Evolutionary conservation across 768 basidiomycete genomes (phyloP).

Genomic region (Termitomyces sp.): DNA sequence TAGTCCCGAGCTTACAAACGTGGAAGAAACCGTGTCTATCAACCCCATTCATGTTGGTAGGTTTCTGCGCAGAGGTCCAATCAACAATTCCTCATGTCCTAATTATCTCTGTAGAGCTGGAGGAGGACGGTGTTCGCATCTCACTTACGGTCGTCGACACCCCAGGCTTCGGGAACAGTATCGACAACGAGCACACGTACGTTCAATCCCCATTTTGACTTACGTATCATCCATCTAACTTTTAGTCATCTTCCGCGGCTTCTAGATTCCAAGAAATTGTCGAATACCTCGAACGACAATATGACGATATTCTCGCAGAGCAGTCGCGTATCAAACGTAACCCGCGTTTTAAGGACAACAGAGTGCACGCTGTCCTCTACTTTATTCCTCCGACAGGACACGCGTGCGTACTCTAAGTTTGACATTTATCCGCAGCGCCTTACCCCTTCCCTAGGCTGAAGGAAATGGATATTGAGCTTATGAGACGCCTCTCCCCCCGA

Average conservation of each 20-base stretch:
- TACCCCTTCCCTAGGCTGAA: constrained; percentile 48
- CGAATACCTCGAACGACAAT: constrained; percentile 85
- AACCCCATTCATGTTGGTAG: constrained; percentile 78
- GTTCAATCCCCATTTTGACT: constrained; percentile 22
- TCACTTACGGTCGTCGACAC: constrained; percentile 90
- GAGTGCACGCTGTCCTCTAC: constrained; percentile 84
- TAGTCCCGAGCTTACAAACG: constrained; percentile 67
- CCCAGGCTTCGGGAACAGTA: constrained; percentile 88
- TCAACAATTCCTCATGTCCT: background rate
- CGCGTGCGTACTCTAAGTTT: constrained; percentile 45
- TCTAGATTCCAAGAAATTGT: constrained; percentile 84
- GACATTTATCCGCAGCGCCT: background rate
- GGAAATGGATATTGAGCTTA: constrained; percentile 92
- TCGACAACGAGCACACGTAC: constrained; percentile 85
- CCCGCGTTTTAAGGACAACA: constrained; percentile 86
- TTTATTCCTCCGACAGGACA: constrained; percentile 90
- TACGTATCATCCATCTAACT: constrained; percentile 1
- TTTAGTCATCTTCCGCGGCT: background rate
- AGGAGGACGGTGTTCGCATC: constrained; percentile 89
- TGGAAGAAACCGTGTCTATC: constrained; percentile 74
- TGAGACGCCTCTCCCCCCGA: constrained; percentile 83
- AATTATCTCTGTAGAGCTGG: constrained; percentile 56
- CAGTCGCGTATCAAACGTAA: constrained; percentile 93
- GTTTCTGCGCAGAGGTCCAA: constrained; percentile 7
- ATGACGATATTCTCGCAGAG: constrained; percentile 84